Evolutionary conservation across 495 filamentous ascomycete species (phyloP), one percentile per base, ranked within the genome.

Genomic region (Melanomma pulvis-pyrius): DNA sequence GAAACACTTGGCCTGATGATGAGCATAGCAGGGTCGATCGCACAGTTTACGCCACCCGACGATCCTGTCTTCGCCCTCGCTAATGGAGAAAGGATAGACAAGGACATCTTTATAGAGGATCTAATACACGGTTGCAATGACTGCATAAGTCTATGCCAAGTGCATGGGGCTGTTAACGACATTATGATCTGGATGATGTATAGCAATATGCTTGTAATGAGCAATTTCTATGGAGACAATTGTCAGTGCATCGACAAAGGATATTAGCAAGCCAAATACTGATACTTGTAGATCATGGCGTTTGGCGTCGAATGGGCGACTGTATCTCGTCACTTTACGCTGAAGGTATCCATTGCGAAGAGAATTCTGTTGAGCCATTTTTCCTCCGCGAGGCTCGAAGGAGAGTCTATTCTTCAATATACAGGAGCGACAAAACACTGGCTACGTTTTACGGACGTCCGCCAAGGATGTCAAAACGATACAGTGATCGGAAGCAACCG

Each of bases 391-490:
- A 70, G 36, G 11, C 68, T 22, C 49, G 68, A 41, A 39, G 68
- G 46, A 24, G 68, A 36, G 47, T 70, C 15, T 66, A 61, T 39
- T 39, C 63, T 1, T 57, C 62, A 11, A 30, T 32, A 12, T 70
- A 66, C 52, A 26, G 62, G 22, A 66, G 62, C 46, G 68, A 70
- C 30, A 70, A 70, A 39, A 70, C 57, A 1, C 28, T 70, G 21
- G 61, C 68, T 2, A 70, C 68, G 1, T 70, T 70, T 46, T 70
- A 66, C 29, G 68, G 68, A 11, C 68, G 68, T 15, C 68, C 68
- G 4, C 68, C 61, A 1, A 61, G 66, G 62, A 70, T 70, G 62
- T 34, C 56, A 6, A 9, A 50, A 8, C 53, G 63, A 1, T 70
- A 70, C 30, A 66, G 62, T 44, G 53, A 66, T 41, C 61, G 68